phyloP scores from a whole-genome alignment of 768 basidiomycete species.

The Suillus placidus region DNA sequence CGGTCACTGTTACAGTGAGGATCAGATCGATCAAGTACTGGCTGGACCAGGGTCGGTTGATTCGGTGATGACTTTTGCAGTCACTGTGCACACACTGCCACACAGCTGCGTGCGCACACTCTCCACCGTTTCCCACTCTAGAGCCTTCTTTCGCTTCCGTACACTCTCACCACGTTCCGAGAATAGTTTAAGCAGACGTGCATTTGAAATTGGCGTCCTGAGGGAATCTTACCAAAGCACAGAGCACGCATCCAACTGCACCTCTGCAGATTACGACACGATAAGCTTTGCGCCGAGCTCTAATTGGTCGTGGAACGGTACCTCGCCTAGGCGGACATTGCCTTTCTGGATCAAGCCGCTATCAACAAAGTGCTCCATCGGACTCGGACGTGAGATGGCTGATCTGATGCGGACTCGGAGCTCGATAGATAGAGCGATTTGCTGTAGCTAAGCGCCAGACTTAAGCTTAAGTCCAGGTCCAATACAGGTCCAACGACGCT shows the following conservation, averaged over 20 bases:
- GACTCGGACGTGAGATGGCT: not conserved
- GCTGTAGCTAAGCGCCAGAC: not conserved
- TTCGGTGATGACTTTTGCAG: too few species aligned
- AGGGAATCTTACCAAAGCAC: not conserved
- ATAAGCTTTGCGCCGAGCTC: not conserved
- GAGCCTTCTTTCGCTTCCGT: too few species aligned
- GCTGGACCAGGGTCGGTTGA: too few species aligned
- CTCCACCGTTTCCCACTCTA: too few species aligned
- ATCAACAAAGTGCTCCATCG: not conserved
- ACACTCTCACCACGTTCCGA: not conserved
- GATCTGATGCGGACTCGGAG: too few species aligned
- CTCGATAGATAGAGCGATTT: not conserved
- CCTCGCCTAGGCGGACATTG: not conserved
- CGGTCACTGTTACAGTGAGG: too few species aligned
- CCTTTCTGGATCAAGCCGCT: not conserved
- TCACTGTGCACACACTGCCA: not conserved
- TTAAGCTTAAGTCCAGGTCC: not conserved
- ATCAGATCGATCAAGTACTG: too few species aligned
- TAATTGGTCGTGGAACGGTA: not conserved
- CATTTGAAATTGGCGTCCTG: not conserved
- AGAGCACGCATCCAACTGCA: not conserved
- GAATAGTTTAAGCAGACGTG: not conserved
- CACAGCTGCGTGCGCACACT: not conserved
- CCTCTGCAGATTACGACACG: not conserved
- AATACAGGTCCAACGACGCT: not conserved